A percentile compares a stretch with the other conserved stretches of the same genome.
These are phyloP conservation scores for Fusarium austroafricanum DNA, from an alignment of 2,329 filamentous ascomycete genomes.

Conservation along the genomic window DNA sequence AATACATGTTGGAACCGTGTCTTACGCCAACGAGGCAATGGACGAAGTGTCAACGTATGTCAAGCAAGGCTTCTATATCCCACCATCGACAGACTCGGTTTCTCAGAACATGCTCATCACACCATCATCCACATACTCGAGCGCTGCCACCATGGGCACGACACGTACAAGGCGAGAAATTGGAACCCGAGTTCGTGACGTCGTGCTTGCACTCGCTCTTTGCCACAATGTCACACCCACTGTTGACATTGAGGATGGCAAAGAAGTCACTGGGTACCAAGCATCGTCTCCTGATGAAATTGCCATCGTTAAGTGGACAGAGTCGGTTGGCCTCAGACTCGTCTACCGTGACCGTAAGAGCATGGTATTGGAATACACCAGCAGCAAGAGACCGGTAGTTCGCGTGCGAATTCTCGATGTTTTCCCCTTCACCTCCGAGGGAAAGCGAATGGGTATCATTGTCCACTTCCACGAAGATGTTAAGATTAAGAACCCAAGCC, in stretches of 20 bases:
- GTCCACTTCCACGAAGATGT: conserved; percentile 79
- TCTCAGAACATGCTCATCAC: conserved; percentile 72
- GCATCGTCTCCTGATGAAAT: conserved; percentile 98
- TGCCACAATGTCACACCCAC: conserved; percentile 97
- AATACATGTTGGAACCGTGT: conserved; percentile 97
- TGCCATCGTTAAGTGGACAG: conserved; percentile 95
- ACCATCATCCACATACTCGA: conserved; percentile 76
- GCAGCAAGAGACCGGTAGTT: conserved; percentile 79
- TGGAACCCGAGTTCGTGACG: conserved; percentile 89
- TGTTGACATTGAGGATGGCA: conserved; percentile 80
- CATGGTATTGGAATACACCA: conserved; percentile 83
- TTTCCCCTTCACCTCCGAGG: conserved; percentile 97
- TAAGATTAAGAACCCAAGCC: conserved; percentile 60
- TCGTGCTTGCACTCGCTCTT: conserved; percentile 89
- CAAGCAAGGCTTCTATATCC: conserved; percentile 79
- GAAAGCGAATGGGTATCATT: conserved; percentile 98
- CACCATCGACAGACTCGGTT: conserved; percentile 58
- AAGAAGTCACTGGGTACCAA: conserved; percentile 86
- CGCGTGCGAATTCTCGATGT: conserved; percentile 90
- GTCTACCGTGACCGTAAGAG: conserved; percentile 86
- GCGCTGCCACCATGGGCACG: conserved; percentile 69
- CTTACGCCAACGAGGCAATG: conserved; percentile 98
- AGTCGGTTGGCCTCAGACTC: conserved; percentile 87
- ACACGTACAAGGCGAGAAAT: conserved; percentile 94
- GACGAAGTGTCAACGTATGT: conserved; percentile 93